Percentiles rank a stretch among this genome's conserved stretches.
Conservation (phyloP, 768 basidiomycete genomes). For the Imleria badia region DNA sequence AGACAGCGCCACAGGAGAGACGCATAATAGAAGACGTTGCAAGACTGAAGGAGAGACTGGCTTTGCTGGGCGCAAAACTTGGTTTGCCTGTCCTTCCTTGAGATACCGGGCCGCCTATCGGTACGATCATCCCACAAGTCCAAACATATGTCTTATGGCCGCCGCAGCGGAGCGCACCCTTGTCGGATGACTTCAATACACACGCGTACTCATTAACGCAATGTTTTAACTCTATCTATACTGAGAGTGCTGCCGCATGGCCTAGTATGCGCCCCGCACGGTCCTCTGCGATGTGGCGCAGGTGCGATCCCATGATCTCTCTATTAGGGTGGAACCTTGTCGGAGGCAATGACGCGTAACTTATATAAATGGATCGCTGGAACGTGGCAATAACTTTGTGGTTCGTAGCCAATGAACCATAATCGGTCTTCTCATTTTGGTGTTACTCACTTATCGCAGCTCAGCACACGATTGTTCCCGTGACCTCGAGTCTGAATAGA, state of each 20-base stretch:
- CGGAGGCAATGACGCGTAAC: not conserved
- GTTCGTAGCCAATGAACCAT: not conserved
- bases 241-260: slow-evolving; percentile 1
- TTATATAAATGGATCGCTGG: not conserved
- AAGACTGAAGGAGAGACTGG: slow-evolving; percentile 38
- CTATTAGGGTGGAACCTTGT: not conserved
- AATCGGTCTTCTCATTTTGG: not conserved
- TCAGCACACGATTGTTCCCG: not conserved
- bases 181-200: not conserved
- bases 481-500: slow-evolving; percentile 1
- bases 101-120: not conserved
- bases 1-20: slow-evolving; percentile 14
- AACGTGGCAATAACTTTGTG: not conserved
- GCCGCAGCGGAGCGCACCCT: not conserved
- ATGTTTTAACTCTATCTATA: not conserved
- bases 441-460: not conserved
- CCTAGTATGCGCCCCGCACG: not conserved
- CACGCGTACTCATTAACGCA: not conserved
- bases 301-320: not conserved
- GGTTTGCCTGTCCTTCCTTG: slow-evolving; percentile 27
- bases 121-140: not conserved
- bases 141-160: not conserved
- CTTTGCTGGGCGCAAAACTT: slow-evolving; percentile 31
- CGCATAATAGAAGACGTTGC: slow-evolving; percentile 43
- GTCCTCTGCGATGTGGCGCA: not conserved